phyloP scores from a whole-genome alignment of 1,284 basidiomycete species.

The Naganishia cerealis region DNA sequence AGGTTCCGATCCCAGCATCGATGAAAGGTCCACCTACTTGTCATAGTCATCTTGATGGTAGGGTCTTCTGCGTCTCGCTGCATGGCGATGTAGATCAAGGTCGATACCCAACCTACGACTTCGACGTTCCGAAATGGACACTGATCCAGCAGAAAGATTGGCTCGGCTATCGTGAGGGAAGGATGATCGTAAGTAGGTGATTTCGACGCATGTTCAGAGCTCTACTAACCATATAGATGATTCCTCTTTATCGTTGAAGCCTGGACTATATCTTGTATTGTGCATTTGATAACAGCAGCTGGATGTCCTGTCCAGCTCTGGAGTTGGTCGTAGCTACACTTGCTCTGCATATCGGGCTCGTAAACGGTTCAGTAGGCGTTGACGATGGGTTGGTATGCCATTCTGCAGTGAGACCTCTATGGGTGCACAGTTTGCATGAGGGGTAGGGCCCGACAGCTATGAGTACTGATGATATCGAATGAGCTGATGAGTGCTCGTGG shows the following conservation, averaged over 20 bases:
- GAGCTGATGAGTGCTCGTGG: neutral
- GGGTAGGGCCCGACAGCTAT: neutral
- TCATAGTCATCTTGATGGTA: slow-evolving; percentile 15
- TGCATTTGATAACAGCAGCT: slow-evolving; percentile 25
- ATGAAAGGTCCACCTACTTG: neutral
- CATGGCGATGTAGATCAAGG: slow-evolving; percentile 14
- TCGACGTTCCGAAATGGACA: slow-evolving; percentile 27
- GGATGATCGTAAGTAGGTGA: neutral
- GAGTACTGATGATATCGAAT: neutral
- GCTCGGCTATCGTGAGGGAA: slow-evolving; percentile 1
- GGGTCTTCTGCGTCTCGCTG: slow-evolving; percentile 20
- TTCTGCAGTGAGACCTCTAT: neutral
- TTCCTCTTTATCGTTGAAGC: slow-evolving; percentile 15
- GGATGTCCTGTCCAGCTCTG: slow-evolving; percentile 25
- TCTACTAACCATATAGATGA: slow-evolving; percentile 13
- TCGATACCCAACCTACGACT: slow-evolving; percentile 30
- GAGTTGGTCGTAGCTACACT: slow-evolving; percentile 16
- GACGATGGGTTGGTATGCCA: neutral
- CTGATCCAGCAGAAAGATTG: slow-evolving; percentile 29
- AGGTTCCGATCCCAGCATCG: neutral
- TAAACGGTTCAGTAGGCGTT: neutral
- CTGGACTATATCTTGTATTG: slow-evolving; percentile 18
- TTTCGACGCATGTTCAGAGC: neutral
- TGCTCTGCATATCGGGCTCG: neutral
- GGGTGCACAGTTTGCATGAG: neutral